phyloP scores from a whole-genome alignment of 1,284 basidiomycete genomes.

The Ceratobasidium sp. region DNA sequence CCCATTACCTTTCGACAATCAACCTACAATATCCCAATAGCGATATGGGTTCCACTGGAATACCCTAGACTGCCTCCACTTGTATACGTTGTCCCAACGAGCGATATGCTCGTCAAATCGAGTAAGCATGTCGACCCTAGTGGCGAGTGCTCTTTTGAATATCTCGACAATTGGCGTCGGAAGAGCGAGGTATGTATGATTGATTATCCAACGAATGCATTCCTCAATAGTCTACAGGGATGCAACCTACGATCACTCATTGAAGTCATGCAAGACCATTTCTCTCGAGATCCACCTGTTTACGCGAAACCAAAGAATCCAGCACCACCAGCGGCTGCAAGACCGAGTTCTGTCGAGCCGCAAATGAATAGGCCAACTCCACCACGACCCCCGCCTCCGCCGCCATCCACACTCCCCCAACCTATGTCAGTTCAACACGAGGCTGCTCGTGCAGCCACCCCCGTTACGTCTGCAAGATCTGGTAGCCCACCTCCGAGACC shows the following conservation, averaged over 20 bases:
- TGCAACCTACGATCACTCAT: conserved; percentile 71
- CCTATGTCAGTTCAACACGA: conserved; percentile 25
- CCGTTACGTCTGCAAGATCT: not conserved
- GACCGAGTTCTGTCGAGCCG: conserved; percentile 40
- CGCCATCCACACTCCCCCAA: conserved; percentile 43
- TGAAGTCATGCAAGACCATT: conserved; percentile 77
- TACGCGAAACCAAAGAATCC: conserved; percentile 77
- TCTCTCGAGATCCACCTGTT: conserved; percentile 86
- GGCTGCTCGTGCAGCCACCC: not conserved
- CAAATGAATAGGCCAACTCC: conserved; percentile 45
- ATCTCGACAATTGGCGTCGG: conserved; percentile 76
- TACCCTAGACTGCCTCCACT: conserved; percentile 86
- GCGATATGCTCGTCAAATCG: conserved; percentile 86
- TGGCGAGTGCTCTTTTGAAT: conserved; percentile 73
- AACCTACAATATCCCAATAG: conserved; percentile 93
- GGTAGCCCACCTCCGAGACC: conserved; percentile 33
- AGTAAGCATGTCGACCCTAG: conserved; percentile 81
- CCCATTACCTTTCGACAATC: conserved; percentile 80
- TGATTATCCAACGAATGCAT: conserved; percentile 37
- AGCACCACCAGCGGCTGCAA: conserved; percentile 42
- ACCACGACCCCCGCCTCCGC: conserved; percentile 44
- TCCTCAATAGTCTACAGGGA: conserved; percentile 55
- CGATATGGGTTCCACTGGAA: conserved; percentile 84
- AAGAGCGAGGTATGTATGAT: conserved; percentile 77
- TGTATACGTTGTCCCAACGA: conserved; percentile 93